phyloP scores from a whole-genome alignment of 495 filamentous ascomycete species.

The Penicillium dipodomyicola region DNA sequence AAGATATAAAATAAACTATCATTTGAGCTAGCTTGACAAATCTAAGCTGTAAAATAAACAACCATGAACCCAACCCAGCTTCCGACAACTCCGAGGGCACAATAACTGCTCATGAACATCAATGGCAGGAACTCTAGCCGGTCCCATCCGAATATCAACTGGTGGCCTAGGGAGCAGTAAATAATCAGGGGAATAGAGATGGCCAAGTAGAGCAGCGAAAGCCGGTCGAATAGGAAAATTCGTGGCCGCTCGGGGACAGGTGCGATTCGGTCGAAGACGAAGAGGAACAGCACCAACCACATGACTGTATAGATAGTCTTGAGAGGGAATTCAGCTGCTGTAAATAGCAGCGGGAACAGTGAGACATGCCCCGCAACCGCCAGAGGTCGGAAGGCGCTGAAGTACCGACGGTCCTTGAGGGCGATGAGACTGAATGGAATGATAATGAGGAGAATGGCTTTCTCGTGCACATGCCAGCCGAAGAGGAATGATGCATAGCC shows the following conservation, averaged over 20 bases:
- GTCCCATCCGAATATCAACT: constrained; percentile 71
- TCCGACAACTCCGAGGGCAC: constrained; percentile 88
- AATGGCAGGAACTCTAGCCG: constrained; percentile 86
- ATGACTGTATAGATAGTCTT: constrained; percentile 92
- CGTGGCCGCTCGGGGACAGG: constrained; percentile 70
- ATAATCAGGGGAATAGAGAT: constrained; percentile 83
- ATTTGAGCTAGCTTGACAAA: not conserved
- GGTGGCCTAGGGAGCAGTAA: constrained; percentile 84
- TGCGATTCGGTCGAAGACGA: constrained; percentile 82
- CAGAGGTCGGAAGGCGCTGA: constrained; percentile 87
- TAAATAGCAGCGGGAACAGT: constrained; percentile 91
- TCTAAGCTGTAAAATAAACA: constrained; percentile 77
- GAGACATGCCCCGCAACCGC: constrained; percentile 93
- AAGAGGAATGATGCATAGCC: constrained; percentile 96
- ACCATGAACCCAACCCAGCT: constrained; percentile 97
- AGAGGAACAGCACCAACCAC: constrained; percentile 84
- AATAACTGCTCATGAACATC: constrained; percentile 97
- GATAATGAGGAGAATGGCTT: constrained; percentile 90
- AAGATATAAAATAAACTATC: not conserved
- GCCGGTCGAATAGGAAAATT: constrained; percentile 85
- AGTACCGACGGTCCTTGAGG: constrained; percentile 84
- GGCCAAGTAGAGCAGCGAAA: constrained; percentile 83
- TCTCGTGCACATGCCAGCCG: constrained; percentile 98
- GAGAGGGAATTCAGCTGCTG: constrained; percentile 79
- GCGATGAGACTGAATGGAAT: constrained; percentile 95